phyloP scores from a whole-genome alignment of 2,329 filamentous ascomycete genomes.

The Huntiella abstrusa region DNA sequence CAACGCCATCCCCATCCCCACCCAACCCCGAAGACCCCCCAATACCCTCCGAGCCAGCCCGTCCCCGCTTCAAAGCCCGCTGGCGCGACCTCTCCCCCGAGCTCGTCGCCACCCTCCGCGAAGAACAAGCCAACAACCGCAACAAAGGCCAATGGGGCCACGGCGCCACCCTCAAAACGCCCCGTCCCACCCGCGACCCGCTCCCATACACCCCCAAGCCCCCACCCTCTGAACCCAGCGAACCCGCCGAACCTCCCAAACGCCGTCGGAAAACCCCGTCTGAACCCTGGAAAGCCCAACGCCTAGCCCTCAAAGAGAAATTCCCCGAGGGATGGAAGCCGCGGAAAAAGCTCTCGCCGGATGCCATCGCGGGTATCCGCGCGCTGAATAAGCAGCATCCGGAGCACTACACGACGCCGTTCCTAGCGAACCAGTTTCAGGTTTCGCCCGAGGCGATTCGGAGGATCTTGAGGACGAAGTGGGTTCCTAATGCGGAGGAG shows the following conservation, averaged over 20 bases:
- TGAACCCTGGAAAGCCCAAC: slow-evolving; percentile 55
- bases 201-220: neutral
- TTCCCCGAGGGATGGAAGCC: slow-evolving; percentile 70
- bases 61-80: slow-evolving; percentile 4
- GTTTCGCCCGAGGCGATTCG: slow-evolving; percentile 76
- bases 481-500: slow-evolving; percentile 40
- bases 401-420: slow-evolving; percentile 52
- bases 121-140: neutral
- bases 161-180: neutral
- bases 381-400: slow-evolving; percentile 64
- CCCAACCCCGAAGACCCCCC: neutral
- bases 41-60: neutral
- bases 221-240: too few relatives aligned
- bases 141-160: neutral
- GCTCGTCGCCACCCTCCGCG: neutral
- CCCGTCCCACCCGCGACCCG: neutral
- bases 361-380: slow-evolving; percentile 78
- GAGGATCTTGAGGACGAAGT: slow-evolving; percentile 67
- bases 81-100: neutral
- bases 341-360: slow-evolving; percentile 71
- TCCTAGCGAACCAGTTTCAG: slow-evolving; percentile 61
- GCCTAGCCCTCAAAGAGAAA: slow-evolving; percentile 54
- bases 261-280: neutral
- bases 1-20: too few relatives aligned
- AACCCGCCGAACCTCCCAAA: neutral